phyloP scores from a whole-genome alignment of 1,139 yeast genomes.

The Suhomyces taliae region DNA sequence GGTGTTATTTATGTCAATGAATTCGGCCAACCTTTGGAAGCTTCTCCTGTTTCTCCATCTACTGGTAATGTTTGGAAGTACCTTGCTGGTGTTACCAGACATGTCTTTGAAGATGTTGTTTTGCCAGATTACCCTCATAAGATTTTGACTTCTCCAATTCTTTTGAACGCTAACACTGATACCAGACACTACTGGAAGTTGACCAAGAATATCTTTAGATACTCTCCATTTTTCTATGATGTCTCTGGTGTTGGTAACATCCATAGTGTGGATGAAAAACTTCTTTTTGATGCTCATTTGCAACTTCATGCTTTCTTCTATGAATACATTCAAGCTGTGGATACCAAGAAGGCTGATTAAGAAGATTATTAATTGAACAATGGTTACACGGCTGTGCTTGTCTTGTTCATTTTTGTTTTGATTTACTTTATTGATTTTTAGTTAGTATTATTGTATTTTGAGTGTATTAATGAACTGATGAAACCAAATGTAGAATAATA shows the following conservation, averaged over 20 bases:
- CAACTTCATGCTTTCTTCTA: slow-evolving; percentile 45
- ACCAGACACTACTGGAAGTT: slow-evolving; percentile 76
- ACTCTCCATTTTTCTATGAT: slow-evolving; percentile 42
- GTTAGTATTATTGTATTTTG: too few relatives aligned
- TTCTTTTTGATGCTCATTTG: slow-evolving; percentile 39
- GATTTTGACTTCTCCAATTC: slow-evolving; percentile 59
- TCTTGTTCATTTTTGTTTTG: background rate
- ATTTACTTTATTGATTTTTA: background rate
- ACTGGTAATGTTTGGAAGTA: slow-evolving; percentile 41
- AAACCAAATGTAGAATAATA: too few relatives aligned
- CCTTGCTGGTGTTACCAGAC: slow-evolving; percentile 45
- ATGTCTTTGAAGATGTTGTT: slow-evolving; percentile 43
- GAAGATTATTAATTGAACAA: background rate
- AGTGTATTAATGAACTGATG: too few relatives aligned
- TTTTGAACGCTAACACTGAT: slow-evolving; percentile 84
- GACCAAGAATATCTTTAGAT: slow-evolving; percentile 72
- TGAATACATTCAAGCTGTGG: slow-evolving; percentile 30
- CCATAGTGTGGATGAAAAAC: slow-evolving; percentile 45
- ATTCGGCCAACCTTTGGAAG: slow-evolving; percentile 21
- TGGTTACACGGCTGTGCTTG: background rate
- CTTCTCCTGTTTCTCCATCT: slow-evolving; percentile 41
- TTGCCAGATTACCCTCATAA: slow-evolving; percentile 36
- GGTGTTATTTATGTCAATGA: slow-evolving; percentile 28
- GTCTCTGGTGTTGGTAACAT: slow-evolving; percentile 22
- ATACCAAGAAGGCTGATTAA: slow-evolving; percentile 15